Evolutionary conservation across 257 asterid genomes (phyloP).

Genomic region (Plantago elongata): DNA sequence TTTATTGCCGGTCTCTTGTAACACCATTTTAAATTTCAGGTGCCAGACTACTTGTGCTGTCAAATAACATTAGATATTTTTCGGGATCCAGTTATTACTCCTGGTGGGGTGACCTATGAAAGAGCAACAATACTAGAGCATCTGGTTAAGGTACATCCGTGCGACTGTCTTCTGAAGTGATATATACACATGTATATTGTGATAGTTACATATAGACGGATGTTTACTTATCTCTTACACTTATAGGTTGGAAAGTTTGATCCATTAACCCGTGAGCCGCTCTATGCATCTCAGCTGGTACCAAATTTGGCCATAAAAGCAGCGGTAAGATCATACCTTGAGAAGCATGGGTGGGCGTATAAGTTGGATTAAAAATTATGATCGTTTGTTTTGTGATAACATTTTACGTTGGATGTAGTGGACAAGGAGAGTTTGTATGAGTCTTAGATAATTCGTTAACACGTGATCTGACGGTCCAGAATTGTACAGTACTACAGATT

Average conservation of each 20-base stretch:
- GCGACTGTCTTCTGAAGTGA: background rate
- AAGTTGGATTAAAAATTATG: slow-evolving; percentile 35
- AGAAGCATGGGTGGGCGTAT: slow-evolving; percentile 83
- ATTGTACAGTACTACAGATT: background rate
- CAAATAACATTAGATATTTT: slow-evolving; percentile 72
- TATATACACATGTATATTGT: background rate
- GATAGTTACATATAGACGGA: background rate
- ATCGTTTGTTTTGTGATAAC: slow-evolving; percentile 2
- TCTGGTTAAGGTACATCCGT: slow-evolving; percentile 49
- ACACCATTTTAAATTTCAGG: slow-evolving; percentile 39
- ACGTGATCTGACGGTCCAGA: slow-evolving; percentile 3
- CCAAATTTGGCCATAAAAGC: slow-evolving; percentile 89
- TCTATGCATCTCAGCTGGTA: slow-evolving; percentile 56
- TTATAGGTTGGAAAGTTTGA: slow-evolving; percentile 79
- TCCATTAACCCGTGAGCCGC: slow-evolving; percentile 70
- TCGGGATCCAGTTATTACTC: slow-evolving; percentile 90
- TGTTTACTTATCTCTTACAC: slow-evolving; percentile 9
- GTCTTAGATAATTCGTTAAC: background rate
- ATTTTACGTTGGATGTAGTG: too few relatives aligned
- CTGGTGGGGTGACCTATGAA: slow-evolving; percentile 93
- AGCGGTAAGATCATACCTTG: slow-evolving; percentile 72
- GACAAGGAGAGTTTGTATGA: background rate
- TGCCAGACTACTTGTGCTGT: slow-evolving; percentile 85
- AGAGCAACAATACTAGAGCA: slow-evolving; percentile 78
- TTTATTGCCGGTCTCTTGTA: slow-evolving; percentile 3